Conservation (phyloP, 495 filamentous ascomycete genomes). For the Margaritispora aquatica region DNA sequence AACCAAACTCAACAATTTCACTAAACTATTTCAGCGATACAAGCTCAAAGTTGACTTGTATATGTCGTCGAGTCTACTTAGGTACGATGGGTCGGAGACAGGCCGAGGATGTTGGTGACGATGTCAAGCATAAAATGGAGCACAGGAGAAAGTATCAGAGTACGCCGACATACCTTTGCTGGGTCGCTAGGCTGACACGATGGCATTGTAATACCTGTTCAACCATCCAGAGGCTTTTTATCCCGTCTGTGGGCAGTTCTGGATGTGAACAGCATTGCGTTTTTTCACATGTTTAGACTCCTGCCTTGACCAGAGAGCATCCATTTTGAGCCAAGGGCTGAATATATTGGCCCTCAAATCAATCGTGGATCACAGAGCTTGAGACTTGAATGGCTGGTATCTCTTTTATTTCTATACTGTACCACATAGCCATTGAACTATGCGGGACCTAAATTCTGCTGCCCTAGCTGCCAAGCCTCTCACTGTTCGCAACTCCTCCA, state of each 20-base stretch:
- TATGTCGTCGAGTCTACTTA: background rate
- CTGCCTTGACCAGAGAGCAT: background rate
- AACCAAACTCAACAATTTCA: background rate
- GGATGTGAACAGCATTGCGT: background rate
- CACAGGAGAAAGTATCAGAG: background rate
- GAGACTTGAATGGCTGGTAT: conserved; percentile 1
- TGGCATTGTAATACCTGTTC: background rate
- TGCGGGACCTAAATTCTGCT: conserved; percentile 6
- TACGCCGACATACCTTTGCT: background rate
- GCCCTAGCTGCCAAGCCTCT: background rate
- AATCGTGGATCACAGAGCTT: background rate
- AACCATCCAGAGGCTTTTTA: background rate
- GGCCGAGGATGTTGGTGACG: background rate
- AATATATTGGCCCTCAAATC: background rate
- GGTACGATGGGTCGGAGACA: background rate
- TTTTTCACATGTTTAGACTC: background rate
- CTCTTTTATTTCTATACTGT: background rate
- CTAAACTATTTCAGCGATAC: background rate
- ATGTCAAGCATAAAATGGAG: background rate
- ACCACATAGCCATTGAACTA: conserved; percentile 1
- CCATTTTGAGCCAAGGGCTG: background rate
- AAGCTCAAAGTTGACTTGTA: background rate
- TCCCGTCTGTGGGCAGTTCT: background rate
- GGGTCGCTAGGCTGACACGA: conserved; percentile 5
- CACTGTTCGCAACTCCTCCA: background rate